Percentiles rank a stretch among this genome's conserved stretches.
These are phyloP conservation scores for Cerrena zonata DNA, from an alignment of 1,284 basidiomycete genomes.

Conservation along the genomic window DNA sequence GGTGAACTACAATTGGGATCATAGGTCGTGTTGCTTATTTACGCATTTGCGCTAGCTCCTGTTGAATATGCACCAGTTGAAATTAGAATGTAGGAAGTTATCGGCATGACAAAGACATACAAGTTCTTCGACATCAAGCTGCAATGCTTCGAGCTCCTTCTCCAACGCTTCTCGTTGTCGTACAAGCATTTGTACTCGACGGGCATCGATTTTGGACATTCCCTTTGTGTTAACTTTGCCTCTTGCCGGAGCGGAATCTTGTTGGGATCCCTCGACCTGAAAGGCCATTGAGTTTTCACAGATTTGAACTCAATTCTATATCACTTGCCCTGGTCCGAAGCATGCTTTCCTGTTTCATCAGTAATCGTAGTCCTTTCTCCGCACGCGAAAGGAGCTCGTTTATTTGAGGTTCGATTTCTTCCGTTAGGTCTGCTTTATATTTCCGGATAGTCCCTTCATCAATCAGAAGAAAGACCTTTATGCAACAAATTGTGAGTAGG, in stretches of 20 bases:
- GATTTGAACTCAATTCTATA: too few relatives aligned
- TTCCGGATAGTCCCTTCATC: slow-evolving; percentile 61
- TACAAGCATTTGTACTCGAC: slow-evolving; percentile 53
- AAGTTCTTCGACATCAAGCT: slow-evolving; percentile 53
- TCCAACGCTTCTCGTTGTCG: slow-evolving; percentile 62
- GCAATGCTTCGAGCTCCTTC: slow-evolving; percentile 46
- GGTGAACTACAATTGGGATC: slow-evolving; percentile 49
- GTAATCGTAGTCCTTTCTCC: slow-evolving; percentile 54
- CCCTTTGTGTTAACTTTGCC: slow-evolving; percentile 45
- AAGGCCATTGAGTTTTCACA: too few relatives aligned
- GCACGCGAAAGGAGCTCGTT: slow-evolving; percentile 66
- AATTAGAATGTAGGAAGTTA: not conserved
- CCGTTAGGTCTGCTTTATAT: slow-evolving; percentile 67
- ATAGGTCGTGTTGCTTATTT: slow-evolving; percentile 9
- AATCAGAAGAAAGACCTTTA: slow-evolving; percentile 64
- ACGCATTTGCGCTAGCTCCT: slow-evolving; percentile 25
- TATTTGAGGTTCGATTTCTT: slow-evolving; percentile 75
- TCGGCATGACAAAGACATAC: slow-evolving; percentile 28
- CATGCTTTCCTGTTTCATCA: slow-evolving; percentile 53
- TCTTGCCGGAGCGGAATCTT: slow-evolving; percentile 33
- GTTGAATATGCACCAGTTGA: not conserved
- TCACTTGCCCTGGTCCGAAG: slow-evolving; percentile 56
- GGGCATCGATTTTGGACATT: slow-evolving; percentile 58
- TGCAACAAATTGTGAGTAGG: not conserved
- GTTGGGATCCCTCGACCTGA: slow-evolving; percentile 51